phyloP scores from a whole-genome alignment of 148 eudicot genomes.

The Chenopodium berlandieri region DNA sequence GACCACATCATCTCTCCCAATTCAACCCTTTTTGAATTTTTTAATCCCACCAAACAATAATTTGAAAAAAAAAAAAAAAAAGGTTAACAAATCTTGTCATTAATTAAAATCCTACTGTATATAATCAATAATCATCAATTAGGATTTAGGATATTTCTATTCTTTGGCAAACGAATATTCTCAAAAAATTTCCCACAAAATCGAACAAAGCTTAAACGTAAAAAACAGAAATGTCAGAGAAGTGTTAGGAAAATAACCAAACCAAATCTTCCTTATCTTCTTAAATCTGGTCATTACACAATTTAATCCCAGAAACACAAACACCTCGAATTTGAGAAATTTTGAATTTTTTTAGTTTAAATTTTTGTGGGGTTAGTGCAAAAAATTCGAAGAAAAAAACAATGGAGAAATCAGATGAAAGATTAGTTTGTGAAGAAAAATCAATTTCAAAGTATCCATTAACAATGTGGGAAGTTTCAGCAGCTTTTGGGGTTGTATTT shows the following conservation, averaged over 20 bases:
- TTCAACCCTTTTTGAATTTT: background rate
- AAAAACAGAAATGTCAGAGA: conserved; percentile 12
- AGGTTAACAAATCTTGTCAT: background rate
- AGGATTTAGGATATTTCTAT: background rate
- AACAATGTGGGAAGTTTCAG: conserved; percentile 60
- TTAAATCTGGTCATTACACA: background rate
- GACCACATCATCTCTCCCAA: background rate
- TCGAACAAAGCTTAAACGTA: background rate
- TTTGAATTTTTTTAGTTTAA: background rate
- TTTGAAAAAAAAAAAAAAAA: background rate
- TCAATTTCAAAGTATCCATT: conserved; percentile 49
- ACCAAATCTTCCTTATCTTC: background rate
- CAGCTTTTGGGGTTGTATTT: conserved; percentile 60
- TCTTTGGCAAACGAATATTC: conserved; percentile 7
- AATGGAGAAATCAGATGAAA: conserved; percentile 36
- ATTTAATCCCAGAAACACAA: conserved; percentile 11
- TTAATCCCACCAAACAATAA: background rate
- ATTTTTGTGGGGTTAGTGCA: background rate
- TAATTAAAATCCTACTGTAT: background rate
- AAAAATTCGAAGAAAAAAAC: background rate
- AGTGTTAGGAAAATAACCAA: conserved; percentile 21
- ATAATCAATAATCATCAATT: background rate
- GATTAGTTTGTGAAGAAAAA: conserved; percentile 18
- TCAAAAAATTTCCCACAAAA: background rate
- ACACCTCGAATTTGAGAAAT: background rate